These are phyloP conservation scores for Leccinum broughii DNA, from an alignment of 768 basidiomycete species.

Conservation along the genomic window DNA sequence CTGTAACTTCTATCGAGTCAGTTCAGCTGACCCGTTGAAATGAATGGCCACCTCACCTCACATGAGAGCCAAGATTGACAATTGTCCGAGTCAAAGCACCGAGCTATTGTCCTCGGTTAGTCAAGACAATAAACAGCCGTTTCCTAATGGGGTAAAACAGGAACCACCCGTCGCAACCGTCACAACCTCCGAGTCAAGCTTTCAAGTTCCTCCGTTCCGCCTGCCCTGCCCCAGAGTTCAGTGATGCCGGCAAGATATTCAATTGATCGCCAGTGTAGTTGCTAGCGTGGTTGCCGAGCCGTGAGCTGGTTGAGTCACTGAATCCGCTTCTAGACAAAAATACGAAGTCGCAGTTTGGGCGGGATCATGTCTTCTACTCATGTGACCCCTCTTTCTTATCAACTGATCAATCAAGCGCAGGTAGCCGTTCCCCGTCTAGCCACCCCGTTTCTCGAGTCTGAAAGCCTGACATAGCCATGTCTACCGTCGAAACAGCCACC, in stretches of 20 bases:
- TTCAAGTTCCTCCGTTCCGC: background rate
- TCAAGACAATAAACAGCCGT: conserved; percentile 16
- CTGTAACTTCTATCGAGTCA: background rate
- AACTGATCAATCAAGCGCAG: background rate
- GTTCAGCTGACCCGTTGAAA: background rate
- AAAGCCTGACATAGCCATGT: conserved; percentile 7
- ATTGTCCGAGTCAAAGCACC: conserved; percentile 20
- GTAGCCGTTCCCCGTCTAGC: too few relatives aligned
- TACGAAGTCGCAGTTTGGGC: conserved; percentile 12
- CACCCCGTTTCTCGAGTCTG: background rate
- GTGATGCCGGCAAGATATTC: background rate
- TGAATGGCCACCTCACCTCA: background rate
- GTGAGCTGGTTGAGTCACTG: background rate
- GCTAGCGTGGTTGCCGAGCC: background rate
- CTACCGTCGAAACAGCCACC: conserved; percentile 16
- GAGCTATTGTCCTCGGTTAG: conserved; percentile 22
- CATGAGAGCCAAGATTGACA: conserved; percentile 1
- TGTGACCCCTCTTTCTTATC: conserved; percentile 10
- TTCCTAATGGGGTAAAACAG: conserved; percentile 10
- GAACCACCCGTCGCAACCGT: background rate
- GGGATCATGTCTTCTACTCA: background rate
- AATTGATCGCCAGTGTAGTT: background rate
- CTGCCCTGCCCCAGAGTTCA: background rate
- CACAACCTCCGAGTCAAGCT: background rate
- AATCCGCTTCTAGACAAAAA: conserved; percentile 2